Percentiles rank a stretch among this genome's conserved stretches.
phyloP scores from a whole-genome alignment of 2,329 filamentous ascomycete genomes.

The Ilyonectria mors-panacis region DNA sequence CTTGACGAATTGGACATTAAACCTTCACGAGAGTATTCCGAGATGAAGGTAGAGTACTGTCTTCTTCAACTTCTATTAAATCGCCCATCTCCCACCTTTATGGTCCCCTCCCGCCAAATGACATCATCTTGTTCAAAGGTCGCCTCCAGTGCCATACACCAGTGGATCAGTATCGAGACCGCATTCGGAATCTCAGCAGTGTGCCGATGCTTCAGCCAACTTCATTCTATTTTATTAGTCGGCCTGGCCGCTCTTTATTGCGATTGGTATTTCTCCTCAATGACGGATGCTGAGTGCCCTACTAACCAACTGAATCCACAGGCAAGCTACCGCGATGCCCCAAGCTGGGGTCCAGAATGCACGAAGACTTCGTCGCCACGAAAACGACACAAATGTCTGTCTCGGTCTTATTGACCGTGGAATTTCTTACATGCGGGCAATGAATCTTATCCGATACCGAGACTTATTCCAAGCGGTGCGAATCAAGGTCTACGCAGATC shows the following conservation, averaged over 20 bases:
- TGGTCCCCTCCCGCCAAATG: constrained; percentile 45
- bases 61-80: constrained; percentile 42
- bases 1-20: constrained; percentile 36
- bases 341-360: not conserved
- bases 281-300: not conserved
- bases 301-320: not conserved
- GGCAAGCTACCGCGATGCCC: constrained; percentile 12
- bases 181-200: constrained; percentile 36
- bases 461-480: constrained; percentile 13
- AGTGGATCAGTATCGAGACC: constrained; percentile 38
- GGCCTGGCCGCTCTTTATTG: constrained; percentile 44
- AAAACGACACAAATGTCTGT: constrained; percentile 15
- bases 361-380: constrained; percentile 12
- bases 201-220: constrained; percentile 38
- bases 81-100: constrained; percentile 44
- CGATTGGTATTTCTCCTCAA: constrained; percentile 36
- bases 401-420: constrained; percentile 9
- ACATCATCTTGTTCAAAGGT: constrained; percentile 40
- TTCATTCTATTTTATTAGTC: constrained; percentile 41
- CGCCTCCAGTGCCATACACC: constrained; percentile 37
- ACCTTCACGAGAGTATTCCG: constrained; percentile 41
- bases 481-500: constrained; percentile 16
- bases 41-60: constrained; percentile 45
- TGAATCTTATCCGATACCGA: constrained; percentile 6
- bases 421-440: constrained; percentile 5